Conservation (phyloP, 2,329 filamentous ascomycete species). For the Arthrobotrys sinensis region DNA sequence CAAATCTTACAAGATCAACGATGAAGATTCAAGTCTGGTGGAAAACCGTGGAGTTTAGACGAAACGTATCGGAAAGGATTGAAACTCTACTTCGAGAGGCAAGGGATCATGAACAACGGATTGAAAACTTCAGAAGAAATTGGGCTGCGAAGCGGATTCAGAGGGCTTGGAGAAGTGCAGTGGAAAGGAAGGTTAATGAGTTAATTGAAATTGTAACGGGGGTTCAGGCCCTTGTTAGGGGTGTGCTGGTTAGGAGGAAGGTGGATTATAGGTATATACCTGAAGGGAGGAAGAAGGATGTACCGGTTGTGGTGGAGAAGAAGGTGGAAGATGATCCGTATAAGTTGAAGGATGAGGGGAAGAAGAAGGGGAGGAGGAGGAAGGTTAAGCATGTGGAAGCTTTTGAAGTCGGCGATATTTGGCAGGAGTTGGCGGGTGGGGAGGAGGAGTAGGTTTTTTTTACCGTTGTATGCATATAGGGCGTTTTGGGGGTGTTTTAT, state of each 20-base stretch:
- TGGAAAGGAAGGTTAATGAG: conserved; percentile 27
- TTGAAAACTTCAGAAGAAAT: conserved; percentile 22
- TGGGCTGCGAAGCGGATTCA: conserved; percentile 62
- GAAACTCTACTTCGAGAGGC: conserved; percentile 38
- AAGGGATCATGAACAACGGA: conserved; percentile 39
- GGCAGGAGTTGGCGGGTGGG: conserved; percentile 48
- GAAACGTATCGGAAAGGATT: conserved; percentile 50
- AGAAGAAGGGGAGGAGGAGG: conserved; percentile 24
- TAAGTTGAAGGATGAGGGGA: conserved; percentile 18
- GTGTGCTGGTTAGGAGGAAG: conserved; percentile 30
- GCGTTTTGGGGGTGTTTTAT: not conserved
- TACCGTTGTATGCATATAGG: not conserved
- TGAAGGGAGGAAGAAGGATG: conserved; percentile 6
- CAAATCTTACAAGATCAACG: conserved; percentile 63
- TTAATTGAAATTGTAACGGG: conserved; percentile 16
- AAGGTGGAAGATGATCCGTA: conserved; percentile 42
- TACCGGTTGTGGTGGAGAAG: not conserved
- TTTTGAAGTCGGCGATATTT: conserved; percentile 41
- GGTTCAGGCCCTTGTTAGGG: conserved; percentile 26
- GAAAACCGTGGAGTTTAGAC: conserved; percentile 58
- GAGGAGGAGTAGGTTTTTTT: conserved; percentile 10
- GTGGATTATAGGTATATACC: conserved; percentile 39
- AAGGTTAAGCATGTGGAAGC: conserved; percentile 32
- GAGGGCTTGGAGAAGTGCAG: conserved; percentile 61
- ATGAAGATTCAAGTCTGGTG: conserved; percentile 62